Evolutionary conservation across 148 eudicot genomes (phyloP).

Genomic region (Spergularia marina): DNA sequence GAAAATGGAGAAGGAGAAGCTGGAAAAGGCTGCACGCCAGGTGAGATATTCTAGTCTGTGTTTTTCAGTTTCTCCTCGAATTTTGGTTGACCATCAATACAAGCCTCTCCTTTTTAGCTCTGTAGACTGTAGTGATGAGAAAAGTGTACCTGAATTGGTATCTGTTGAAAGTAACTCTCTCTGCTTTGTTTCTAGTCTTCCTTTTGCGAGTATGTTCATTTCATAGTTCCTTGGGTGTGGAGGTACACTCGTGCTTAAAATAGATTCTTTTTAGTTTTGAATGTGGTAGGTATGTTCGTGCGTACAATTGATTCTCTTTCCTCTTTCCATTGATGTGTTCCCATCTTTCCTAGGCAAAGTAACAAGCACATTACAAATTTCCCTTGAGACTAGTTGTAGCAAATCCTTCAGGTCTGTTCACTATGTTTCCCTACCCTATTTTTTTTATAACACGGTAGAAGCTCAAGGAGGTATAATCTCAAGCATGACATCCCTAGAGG

Average conservation of each 20-base stretch:
- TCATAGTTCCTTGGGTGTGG: not conserved
- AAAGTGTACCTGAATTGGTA: not conserved
- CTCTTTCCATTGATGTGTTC: not conserved
- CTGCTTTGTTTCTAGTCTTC: not conserved
- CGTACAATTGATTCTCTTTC: not conserved
- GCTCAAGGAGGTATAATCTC: too few species aligned
- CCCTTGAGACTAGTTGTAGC: not conserved
- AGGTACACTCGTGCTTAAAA: not conserved
- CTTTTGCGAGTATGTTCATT: not conserved
- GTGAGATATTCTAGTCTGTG: slow-evolving; percentile 30
- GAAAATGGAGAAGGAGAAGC: slow-evolving; percentile 89
- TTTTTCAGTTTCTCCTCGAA: not conserved
- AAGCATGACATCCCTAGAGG: not conserved
- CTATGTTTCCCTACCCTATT: too few species aligned
- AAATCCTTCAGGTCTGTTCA: too few species aligned
- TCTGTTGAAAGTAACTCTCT: not conserved
- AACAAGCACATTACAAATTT: not conserved
- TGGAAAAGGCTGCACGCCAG: slow-evolving; percentile 94
- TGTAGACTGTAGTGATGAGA: not conserved
- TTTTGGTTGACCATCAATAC: not conserved
- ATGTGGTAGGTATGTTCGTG: not conserved
- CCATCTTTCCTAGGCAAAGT: not conserved
- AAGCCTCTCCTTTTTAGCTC: not conserved
- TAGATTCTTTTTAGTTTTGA: not conserved
- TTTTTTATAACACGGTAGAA: too few species aligned